Evolutionary conservation across 495 filamentous ascomycete genomes (phyloP).

Genomic region (Neurospora intermedia): DNA sequence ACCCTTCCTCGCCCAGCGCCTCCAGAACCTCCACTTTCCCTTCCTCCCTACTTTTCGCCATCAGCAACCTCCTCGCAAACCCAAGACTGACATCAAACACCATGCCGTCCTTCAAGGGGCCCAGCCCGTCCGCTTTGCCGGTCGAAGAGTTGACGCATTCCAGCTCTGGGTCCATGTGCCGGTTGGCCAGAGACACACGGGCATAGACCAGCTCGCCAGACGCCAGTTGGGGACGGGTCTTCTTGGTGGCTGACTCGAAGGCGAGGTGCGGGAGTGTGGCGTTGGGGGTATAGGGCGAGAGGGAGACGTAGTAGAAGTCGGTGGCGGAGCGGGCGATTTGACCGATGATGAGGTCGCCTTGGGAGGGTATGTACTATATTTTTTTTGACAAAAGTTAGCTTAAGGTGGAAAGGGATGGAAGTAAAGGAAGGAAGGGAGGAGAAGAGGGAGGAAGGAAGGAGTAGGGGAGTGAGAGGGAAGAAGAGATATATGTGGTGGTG

Average conservation of each 20-base stretch:
- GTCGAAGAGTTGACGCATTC: conserved; percentile 79
- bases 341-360: conserved; percentile 75
- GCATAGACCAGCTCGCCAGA: conserved; percentile 77
- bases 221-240: conserved; percentile 70
- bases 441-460: background rate
- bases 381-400: too few species aligned
- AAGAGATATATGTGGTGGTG: too few species aligned
- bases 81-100: conserved; percentile 69
- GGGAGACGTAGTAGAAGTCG: conserved; percentile 60
- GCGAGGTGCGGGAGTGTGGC: conserved; percentile 75
- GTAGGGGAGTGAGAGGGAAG: background rate
- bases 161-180: conserved; percentile 78
- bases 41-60: conserved; percentile 51
- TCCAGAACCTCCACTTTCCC: conserved; percentile 67
- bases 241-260: conserved; percentile 86
- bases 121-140: conserved; percentile 81
- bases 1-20: conserved; percentile 64
- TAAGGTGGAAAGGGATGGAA: too few species aligned
- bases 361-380: conserved; percentile 62
- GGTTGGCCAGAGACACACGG: conserved; percentile 60
- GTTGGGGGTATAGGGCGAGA: conserved; percentile 54
- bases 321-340: conserved; percentile 61
- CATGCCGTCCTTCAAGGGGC: conserved; percentile 79
- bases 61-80: conserved; percentile 67
- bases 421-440: background rate